phyloP scores from a whole-genome alignment of 1,284 basidiomycete species.

The Abortiporus biennis region DNA sequence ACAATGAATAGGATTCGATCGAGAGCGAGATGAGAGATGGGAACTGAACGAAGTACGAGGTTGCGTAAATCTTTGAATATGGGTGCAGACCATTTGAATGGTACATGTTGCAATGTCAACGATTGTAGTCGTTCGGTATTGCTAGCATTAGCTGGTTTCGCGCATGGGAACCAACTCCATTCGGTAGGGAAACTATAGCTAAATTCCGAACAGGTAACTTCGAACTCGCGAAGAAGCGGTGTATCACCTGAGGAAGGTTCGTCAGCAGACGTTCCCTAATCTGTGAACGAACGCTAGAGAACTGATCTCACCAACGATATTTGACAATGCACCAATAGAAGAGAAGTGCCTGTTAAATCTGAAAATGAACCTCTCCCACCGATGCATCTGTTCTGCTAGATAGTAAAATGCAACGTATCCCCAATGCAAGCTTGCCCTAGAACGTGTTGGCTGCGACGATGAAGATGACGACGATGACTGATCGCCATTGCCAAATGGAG shows the following conservation, averaged over 20 bases:
- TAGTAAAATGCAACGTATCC: slow-evolving; percentile 74
- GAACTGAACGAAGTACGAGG: slow-evolving; percentile 59
- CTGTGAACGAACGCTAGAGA: neutral
- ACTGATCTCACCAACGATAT: slow-evolving; percentile 51
- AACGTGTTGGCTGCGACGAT: slow-evolving; percentile 8
- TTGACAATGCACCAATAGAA: slow-evolving; percentile 62
- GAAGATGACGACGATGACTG: slow-evolving; percentile 3
- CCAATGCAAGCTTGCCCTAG: slow-evolving; percentile 55
- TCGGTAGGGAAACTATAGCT: slow-evolving; percentile 50
- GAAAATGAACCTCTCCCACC: slow-evolving; percentile 76
- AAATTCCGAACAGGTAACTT: slow-evolving; percentile 60
- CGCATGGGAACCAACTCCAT: slow-evolving; percentile 67
- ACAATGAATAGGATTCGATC: slow-evolving; percentile 63
- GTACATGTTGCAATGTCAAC: slow-evolving; percentile 60
- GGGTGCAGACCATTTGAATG: slow-evolving; percentile 70
- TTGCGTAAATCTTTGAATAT: slow-evolving; percentile 53
- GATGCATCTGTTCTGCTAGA: slow-evolving; percentile 68
- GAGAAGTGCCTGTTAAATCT: slow-evolving; percentile 68
- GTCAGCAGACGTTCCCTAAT: neutral
- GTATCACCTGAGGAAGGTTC: slow-evolving; percentile 48
- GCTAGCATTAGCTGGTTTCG: slow-evolving; percentile 28
- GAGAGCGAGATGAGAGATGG: slow-evolving; percentile 51
- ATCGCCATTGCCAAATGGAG: no score
- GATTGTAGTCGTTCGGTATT: slow-evolving; percentile 41
- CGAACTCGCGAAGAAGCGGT: slow-evolving; percentile 66